Base-by-base conservation (phyloP, 208 protist genomes). In the Porcisia hertigi region DNA sequence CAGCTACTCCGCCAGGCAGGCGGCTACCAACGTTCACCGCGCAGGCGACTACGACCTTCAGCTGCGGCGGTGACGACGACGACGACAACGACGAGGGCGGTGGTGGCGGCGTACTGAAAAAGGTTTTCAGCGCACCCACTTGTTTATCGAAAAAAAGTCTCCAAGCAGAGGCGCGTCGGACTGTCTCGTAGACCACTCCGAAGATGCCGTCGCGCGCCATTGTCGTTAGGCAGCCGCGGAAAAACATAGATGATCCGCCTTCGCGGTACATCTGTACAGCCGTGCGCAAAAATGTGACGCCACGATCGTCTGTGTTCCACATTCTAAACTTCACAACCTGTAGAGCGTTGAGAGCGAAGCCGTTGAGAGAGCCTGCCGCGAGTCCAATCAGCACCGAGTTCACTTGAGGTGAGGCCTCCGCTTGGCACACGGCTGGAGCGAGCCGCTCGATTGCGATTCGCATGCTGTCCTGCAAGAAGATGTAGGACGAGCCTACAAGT, bases 321-420 rank as follows among this genome's bases (percentile, higher is more conserved):
- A 96, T 97, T 47, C 91, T 88, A 60, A 96, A 97, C 81, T 97
- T 97, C 25, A 97, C 91, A 23, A 88, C 87, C 76, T 97, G 94
- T 45, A 97, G 81, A 18, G 84, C 84, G 77, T 97, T 97, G 45
- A 97, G 87, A 34, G 91, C 76, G 34, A 91, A 80, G 2, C 92
- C 94, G 74, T 95, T 97, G 8, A 96, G 65, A 8, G 88, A 87
- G 12, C 94, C 94, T 14, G 94, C 94, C 9, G 85, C 69, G 14
- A 93, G 75, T 3, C 94, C 94, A 71, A 96, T 90, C 23, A 91
- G 54, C 67, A 95, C 82, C 41, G 91, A 91, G 72, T 96, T 90
- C 30, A 96, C 73, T 52, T 84, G 82, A n/a, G 92, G 92, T 4
- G 86, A 87, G 14, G 77, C 58, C 20, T 81, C 79, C n/a, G 57